Evolutionary conservation across 495 filamentous ascomycete species (phyloP), one percentile per base, ranked within the genome.

Genomic region (Hypoxylon cercidicola): DNA sequence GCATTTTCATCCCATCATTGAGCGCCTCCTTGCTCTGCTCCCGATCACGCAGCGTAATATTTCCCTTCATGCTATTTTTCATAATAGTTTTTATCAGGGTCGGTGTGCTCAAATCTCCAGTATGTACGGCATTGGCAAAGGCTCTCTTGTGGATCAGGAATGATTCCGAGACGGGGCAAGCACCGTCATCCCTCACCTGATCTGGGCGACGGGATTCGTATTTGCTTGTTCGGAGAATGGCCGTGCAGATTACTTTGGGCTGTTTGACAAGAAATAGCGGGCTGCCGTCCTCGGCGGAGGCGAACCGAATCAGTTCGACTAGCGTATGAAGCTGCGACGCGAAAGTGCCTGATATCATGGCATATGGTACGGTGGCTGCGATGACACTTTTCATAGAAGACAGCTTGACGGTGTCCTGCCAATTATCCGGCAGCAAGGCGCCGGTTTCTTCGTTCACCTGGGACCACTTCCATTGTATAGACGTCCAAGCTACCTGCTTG

Each of bases 351-450:
- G 23, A 49, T 1, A 34, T 49, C 46, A 49, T 49, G 15, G 46
- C 19, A 15, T 49, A 49, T n/a, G 46, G 46, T 15, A 49, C 46
- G 0, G 46, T 49, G 3, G 23, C 46, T 21, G 23, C 20, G 46
- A 49, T 49, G 23, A 49, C 46, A 21, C 46, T 49, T 13, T 49
- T 49, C 46, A 49, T 49, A 3, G 46, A 49, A 15, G 46, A 49
- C 46, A 49, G 21, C 23, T 19, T 49, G 46, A 49, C 46, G 5
- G 21, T 49, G 4, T 21, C 21, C 32, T 49, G 46, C 16, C 46
- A 2, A 11, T 34, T 49, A 34, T 49, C 30, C 23, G 46, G 46
- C 15, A 49, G n/a, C 10, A 49, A 32, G 9, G 5, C 46, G 23
- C 16, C 46, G 8, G 46, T 49, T 8, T 49, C 46, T 32, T 49